Evolutionary conservation across 768 basidiomycete species (phyloP), one percentile per base, ranked within the genome.

Genomic region (Zangia roseola): DNA sequence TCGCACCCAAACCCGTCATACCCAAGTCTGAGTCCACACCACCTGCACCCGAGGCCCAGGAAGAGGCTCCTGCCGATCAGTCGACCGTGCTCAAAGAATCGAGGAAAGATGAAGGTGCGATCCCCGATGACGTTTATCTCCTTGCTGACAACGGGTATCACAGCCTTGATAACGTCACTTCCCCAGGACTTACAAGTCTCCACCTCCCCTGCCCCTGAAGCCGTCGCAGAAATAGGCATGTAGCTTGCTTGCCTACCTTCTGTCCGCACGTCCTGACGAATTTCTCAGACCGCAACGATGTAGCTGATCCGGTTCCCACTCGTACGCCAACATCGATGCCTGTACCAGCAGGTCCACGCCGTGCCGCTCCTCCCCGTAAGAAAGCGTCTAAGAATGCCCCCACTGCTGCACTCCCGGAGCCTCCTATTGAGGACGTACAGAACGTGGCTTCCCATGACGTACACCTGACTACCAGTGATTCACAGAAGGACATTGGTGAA

Each of bases 341-440:
- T 19, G 74, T 88, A 5, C 88, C 89, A 13, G 77, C 80, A 13
- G 83, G 74, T 16, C 89, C 90, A 36, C 81, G 86, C 37, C 79
- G 90, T 5, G 77, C 87, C 21, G 89, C 76, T 4, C 88, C 87
- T 40, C 90, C 91, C 9, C 74, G 89, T 35, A 83, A 76, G 68
- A 86, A 87, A 59, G 61, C 74, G 6, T 71, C 71, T 40, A 85
- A 81, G 63, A 76, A 80, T 1, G 69, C 74, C n/a, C 67, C 76
- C 10, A 68, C 75, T 2, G 10, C 47, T 19, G 48, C 54, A 17
- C 54, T 65, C 33, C 48, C 67, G 4, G 62, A 69, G 33, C 66
- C 56, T 35, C 66, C 71, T 10, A 30, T 51, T 0, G 55, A 61
- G 14, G 55, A 56, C 20, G 51, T 43, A 21, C 55, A 50, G 17